These are phyloP conservation scores for Cryptosporidium parvum DNA, from an alignment of 169 alveolate genomes.

Conservation along the genomic window DNA sequence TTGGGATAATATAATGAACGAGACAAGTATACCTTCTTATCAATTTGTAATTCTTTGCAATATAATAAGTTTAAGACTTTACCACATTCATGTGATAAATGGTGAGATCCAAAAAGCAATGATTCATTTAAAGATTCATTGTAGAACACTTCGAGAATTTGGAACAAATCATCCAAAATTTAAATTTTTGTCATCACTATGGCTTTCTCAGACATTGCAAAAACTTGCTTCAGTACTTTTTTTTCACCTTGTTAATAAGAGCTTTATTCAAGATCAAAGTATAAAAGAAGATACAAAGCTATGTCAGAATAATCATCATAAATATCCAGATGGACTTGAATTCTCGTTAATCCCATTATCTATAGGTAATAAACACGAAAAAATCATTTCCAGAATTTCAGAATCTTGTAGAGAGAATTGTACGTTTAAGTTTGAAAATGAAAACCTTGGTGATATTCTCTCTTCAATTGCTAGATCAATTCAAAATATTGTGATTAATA, in stretches of 20 bases:
- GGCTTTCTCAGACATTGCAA: constrained; percentile 58
- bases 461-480: constrained; percentile 55
- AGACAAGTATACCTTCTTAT: constrained; percentile 35
- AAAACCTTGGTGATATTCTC: constrained; percentile 34
- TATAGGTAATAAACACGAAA: neutral
- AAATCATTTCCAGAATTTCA: neutral
- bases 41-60: constrained; percentile 57
- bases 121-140: constrained; percentile 53
- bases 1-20: constrained; percentile 65
- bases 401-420: neutral
- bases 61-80: constrained; percentile 44
- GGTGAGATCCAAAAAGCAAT: constrained; percentile 58
- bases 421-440: neutral
- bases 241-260: constrained; percentile 40
- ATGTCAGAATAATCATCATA: neutral
- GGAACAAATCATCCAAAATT: constrained; percentile 37
- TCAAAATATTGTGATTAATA: constrained; percentile 17
- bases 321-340: constrained; percentile 50
- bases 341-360: constrained; percentile 50
- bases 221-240: constrained; percentile 46
- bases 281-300: neutral
- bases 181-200: constrained; percentile 30
- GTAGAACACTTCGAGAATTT: constrained; percentile 33
- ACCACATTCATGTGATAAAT: constrained; percentile 49
- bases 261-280: neutral